A percentile compares a stretch with the other conserved stretches of the same genome.
These are phyloP conservation scores for Logfia minima DNA, from an alignment of 129 eudicot genomes.

Conservation along the genomic window DNA sequence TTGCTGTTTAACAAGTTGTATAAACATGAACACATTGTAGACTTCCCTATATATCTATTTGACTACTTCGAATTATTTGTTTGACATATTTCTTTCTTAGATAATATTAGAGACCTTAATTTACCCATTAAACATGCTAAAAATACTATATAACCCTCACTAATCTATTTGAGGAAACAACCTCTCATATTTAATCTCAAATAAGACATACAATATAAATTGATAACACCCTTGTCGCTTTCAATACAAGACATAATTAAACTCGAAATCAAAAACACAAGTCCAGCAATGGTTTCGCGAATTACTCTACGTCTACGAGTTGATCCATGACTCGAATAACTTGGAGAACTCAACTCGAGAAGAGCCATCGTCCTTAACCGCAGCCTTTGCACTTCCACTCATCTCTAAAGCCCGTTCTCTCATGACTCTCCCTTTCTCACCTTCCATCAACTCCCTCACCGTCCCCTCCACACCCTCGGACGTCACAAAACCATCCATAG, in stretches of 20 bases:
- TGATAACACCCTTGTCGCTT: neutral
- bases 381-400: slow-evolving; percentile 38
- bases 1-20: too few relatives aligned
- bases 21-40: too few relatives aligned
- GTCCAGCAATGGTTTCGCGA: neutral
- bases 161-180: too few relatives aligned
- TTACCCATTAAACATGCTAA: too few relatives aligned
- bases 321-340: slow-evolving; percentile 8
- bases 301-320: neutral
- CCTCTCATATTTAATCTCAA: too few relatives aligned
- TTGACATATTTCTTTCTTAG: too few relatives aligned
- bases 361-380: slow-evolving; percentile 34
- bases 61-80: too few relatives aligned
- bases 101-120: too few relatives aligned
- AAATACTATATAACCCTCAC: too few relatives aligned
- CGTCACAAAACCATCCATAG: slow-evolving; percentile 32
- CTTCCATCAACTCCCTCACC: slow-evolving; percentile 51
- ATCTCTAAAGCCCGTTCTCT: slow-evolving; percentile 21
- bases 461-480: slow-evolving; percentile 42
- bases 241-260: too few relatives aligned
- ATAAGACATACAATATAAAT: neutral
- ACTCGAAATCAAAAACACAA: too few relatives aligned
- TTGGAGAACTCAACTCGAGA: slow-evolving; percentile 32
- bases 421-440: slow-evolving; percentile 35
- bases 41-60: too few relatives aligned